Evolutionary conservation across 305 asterid genomes (phyloP).

Genomic region (Rubia peregrina): DNA sequence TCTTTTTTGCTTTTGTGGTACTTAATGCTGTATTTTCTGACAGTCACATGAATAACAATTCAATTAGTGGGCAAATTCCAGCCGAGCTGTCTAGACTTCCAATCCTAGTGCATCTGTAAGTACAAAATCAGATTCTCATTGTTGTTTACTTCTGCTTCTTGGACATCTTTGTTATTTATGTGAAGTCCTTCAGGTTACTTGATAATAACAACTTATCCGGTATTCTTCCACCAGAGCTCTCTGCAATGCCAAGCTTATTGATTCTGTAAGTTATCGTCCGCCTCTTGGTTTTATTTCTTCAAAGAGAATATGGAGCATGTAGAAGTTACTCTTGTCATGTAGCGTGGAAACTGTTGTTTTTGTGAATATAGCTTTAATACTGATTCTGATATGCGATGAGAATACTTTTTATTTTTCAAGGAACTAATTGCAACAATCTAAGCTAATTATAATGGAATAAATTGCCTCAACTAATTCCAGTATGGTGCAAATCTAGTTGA

Average conservation of each 20-base stretch:
- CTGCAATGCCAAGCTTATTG: conserved; percentile 47
- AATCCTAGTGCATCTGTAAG: conserved; percentile 87
- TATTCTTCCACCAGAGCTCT: conserved; percentile 77
- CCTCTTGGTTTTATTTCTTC: neutral
- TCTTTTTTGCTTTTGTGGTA: conserved; percentile 18
- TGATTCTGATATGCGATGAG: neutral
- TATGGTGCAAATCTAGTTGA: neutral
- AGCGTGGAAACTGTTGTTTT: neutral
- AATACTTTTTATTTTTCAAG: neutral
- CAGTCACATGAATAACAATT: conserved; percentile 99
- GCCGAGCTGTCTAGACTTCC: conserved; percentile 74
- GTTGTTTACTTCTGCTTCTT: conserved; percentile 4
- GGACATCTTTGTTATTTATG: conserved; percentile 18
- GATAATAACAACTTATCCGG: conserved; percentile 97
- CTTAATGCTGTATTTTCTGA: conserved; percentile 1
- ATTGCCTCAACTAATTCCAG: neutral
- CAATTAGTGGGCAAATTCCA: conserved; percentile 88
- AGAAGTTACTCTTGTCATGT: neutral
- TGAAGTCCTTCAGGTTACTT: conserved; percentile 54
- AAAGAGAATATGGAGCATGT: neutral
- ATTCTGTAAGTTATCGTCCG: conserved; percentile 60
- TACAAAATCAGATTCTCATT: conserved; percentile 15
- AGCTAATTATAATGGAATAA: neutral
- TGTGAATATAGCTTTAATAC: neutral
- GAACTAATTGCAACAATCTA: neutral